These are phyloP conservation scores for Aspergillus bridgeri DNA, from an alignment of 495 filamentous ascomycete genomes.

Conservation along the genomic window DNA sequence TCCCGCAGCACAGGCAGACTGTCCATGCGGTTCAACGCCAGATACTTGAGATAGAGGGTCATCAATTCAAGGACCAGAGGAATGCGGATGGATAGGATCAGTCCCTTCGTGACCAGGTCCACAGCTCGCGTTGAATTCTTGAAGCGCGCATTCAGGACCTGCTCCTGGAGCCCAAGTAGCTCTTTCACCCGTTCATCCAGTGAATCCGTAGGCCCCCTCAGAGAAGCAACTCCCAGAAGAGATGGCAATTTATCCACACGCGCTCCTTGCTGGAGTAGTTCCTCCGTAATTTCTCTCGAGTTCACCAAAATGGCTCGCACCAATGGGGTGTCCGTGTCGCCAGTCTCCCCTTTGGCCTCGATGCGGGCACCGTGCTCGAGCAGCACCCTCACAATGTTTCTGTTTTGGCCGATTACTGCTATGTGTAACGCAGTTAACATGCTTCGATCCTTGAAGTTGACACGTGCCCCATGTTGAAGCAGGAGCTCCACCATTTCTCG, in stretches of 20 bases:
- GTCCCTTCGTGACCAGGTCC: slow-evolving; percentile 21
- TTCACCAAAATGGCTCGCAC: slow-evolving; percentile 23
- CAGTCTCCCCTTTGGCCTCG: slow-evolving; percentile 19
- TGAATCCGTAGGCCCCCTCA: slow-evolving; percentile 18
- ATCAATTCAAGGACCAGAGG: slow-evolving; percentile 21
- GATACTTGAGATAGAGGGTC: slow-evolving; percentile 23
- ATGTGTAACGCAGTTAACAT: slow-evolving; percentile 26
- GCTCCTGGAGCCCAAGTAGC: slow-evolving; percentile 23
- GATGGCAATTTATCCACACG: slow-evolving; percentile 20
- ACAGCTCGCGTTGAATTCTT: slow-evolving; percentile 19
- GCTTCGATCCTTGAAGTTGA: slow-evolving; percentile 29
- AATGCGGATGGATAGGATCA: slow-evolving; percentile 20
- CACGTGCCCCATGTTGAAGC: slow-evolving; percentile 27
- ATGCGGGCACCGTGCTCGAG: slow-evolving; percentile 21
- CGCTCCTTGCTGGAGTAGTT: neutral
- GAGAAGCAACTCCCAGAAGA: slow-evolving; percentile 18
- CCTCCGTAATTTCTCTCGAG: slow-evolving; percentile 16
- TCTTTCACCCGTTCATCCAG: slow-evolving; percentile 24
- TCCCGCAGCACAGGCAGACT: slow-evolving; percentile 30
- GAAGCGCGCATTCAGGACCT: slow-evolving; percentile 19
- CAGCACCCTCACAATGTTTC: slow-evolving; percentile 25
- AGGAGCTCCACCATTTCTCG: slow-evolving; percentile 28
- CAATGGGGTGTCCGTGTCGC: slow-evolving; percentile 22
- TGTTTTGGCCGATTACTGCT: slow-evolving; percentile 28
- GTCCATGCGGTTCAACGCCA: slow-evolving; percentile 24